Base-by-base conservation (phyloP, 1,284 basidiomycete species). In the Apiotrichum gamsii region DNA sequence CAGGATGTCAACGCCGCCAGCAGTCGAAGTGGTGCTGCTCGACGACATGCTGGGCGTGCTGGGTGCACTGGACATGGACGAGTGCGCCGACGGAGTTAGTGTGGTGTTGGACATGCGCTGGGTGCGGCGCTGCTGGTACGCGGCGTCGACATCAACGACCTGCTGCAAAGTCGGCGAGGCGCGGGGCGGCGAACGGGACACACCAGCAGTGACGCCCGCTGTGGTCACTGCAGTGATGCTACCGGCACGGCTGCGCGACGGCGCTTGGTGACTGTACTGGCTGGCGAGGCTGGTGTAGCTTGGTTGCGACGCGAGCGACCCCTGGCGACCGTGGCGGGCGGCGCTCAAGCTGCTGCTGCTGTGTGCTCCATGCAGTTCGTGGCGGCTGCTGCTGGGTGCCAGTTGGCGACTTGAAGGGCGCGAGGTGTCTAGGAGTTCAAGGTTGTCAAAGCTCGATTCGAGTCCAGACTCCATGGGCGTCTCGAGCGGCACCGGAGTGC, bases 31-130 rank as follows among this genome's bases (percentile, higher is more conserved):
- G 25, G 25, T 28, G 25, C 25, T 28, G n/a, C n/a, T n/a, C n/a
- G n/a, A n/a, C 25, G 25, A 28, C 25, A 28, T 28, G 25, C 25
- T 28, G 8, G 25, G 25, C 25, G 25, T 28, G 25, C 25, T 28
- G 8, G 25, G 8, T 28, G 25, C 11, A 28, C 25, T 11, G 25
- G 8, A 28, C 25, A 28, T 28, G 25, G 8, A 6, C 25, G 25
- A 28, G 25, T 28, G 25, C 25, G n/a, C n/a, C n/a, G n/a, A n/a
- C n/a, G 25, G 11, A 28, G 8, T 28, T 6, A 11, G 35, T 3
- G 47, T 49, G 5, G 21, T 5, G 29, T 34, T 34, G n/a, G 47
- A 49, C 14, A 36, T 42, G n/a, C n/a, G n/a, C n/a, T n/a, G n/a
- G n/a, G 39, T 31, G 5, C 47, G 47, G 31, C 38, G 47, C 30